Percentiles rank a stretch among this genome's conserved stretches.
Conservation (phyloP, 257 asterid genomes). For the Linaria vulgaris region DNA sequence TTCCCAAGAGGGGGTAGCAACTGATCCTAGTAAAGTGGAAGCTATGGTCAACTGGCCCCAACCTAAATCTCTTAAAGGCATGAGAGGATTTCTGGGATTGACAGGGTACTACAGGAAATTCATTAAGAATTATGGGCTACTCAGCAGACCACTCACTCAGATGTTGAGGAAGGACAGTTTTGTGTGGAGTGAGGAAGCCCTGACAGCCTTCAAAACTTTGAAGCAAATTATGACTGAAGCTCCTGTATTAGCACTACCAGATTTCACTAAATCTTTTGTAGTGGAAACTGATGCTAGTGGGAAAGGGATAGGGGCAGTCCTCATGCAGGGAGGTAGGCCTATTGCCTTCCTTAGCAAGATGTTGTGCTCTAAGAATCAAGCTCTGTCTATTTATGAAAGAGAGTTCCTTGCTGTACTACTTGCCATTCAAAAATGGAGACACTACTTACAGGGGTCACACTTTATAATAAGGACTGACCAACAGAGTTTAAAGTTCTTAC, state of each 20-base stretch:
- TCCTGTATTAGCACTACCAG: not conserved
- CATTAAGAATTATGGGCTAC: not conserved
- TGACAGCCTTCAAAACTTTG: not conserved
- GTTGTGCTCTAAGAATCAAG: not conserved
- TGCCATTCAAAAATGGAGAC: too few species aligned
- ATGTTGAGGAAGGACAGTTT: not conserved
- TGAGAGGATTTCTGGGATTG: not conserved
- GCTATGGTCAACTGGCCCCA: not conserved
- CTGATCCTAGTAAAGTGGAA: not conserved
- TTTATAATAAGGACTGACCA: not conserved
- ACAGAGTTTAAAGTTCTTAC: not conserved
- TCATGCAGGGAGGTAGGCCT: not conserved
- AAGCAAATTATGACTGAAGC: not conserved
- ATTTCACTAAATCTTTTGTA: not conserved
- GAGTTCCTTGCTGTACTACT: too few species aligned
- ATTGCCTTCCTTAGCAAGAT: not conserved
- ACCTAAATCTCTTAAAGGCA: not conserved
- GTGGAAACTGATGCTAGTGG: too few species aligned
- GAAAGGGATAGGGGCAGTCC: not conserved
- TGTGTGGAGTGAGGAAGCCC: not conserved
- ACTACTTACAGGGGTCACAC: too few species aligned
- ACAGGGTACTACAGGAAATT: not conserved
- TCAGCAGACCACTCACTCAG: not conserved
- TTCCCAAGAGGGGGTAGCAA: not conserved
- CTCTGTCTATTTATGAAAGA: too few species aligned